These are phyloP conservation scores for Umbelopsis sp. DNA, from an alignment of 192 early-diverging fungal species.

Conservation along the genomic window DNA sequence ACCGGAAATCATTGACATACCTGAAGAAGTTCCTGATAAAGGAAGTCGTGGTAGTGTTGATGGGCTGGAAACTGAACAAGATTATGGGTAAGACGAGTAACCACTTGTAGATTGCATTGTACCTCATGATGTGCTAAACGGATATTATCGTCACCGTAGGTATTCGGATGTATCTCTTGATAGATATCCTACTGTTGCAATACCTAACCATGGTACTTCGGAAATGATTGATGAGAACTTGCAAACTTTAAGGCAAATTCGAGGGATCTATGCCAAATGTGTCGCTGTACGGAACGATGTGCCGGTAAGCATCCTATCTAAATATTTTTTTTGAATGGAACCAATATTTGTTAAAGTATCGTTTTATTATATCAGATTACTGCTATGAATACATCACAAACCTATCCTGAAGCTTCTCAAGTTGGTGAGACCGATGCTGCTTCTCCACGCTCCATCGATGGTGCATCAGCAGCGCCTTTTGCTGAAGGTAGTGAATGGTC, in stretches of 20 bases:
- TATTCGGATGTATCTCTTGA: slow-evolving; percentile 37
- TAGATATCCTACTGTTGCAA: slow-evolving; percentile 37
- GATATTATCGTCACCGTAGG: neutral
- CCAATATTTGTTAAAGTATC: neutral
- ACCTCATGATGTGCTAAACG: too few relatives aligned
- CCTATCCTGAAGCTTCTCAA: slow-evolving; percentile 6
- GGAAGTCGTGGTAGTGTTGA: neutral
- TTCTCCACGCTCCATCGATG: neutral
- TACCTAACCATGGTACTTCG: slow-evolving; percentile 37
- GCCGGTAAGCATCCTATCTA: slow-evolving; percentile 32
- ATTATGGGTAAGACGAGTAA: slow-evolving; percentile 3
- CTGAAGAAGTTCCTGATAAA: neutral
- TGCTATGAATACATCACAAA: neutral
- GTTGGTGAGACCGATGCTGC: neutral
- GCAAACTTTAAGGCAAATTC: slow-evolving; percentile 41
- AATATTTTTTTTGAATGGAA: neutral
- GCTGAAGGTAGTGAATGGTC: neutral
- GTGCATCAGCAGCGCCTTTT: neutral
- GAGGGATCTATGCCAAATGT: slow-evolving; percentile 48
- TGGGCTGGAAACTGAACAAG: slow-evolving; percentile 7
- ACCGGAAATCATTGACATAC: slow-evolving; percentile 37
- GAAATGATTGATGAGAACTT: slow-evolving; percentile 48
- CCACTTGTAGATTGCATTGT: neutral
- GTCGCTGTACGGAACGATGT: slow-evolving; percentile 38
- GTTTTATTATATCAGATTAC: neutral